phyloP scores from a whole-genome alignment of 2,329 filamentous ascomycete species.

The Ophidiomyces ophidiicola region DNA sequence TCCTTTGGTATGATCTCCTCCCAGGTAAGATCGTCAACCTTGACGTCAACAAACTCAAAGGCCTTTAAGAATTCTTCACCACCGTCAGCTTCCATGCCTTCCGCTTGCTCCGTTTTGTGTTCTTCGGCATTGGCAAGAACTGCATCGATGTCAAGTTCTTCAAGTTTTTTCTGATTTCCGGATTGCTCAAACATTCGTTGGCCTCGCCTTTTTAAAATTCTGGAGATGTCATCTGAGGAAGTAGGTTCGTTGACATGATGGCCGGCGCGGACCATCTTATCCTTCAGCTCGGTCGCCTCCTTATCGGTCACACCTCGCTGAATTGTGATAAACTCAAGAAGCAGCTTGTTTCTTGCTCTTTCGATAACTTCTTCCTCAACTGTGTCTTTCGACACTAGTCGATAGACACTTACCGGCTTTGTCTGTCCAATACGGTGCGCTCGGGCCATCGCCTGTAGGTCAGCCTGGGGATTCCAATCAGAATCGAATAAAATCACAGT shows the following conservation, averaged over 20 bases:
- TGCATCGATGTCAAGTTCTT: slow-evolving; percentile 88
- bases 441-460: slow-evolving; percentile 95
- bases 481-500: slow-evolving; percentile 92
- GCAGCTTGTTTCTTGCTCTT: slow-evolving; percentile 89
- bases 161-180: slow-evolving; percentile 88
- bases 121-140: slow-evolving; percentile 95
- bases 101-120: slow-evolving; percentile 88
- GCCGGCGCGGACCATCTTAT: slow-evolving; percentile 57
- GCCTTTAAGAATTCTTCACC: slow-evolving; percentile 89
- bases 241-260: slow-evolving; percentile 58
- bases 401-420: slow-evolving; percentile 88
- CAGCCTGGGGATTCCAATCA: slow-evolving; percentile 97
- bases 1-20: slow-evolving; percentile 96
- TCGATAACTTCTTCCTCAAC: slow-evolving; percentile 97
- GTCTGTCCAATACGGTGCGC: slow-evolving; percentile 97
- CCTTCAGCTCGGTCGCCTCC: slow-evolving; percentile 69
- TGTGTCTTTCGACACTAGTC: slow-evolving; percentile 92
- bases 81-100: slow-evolving; percentile 87
- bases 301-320: slow-evolving; percentile 95
- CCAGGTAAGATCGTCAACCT: slow-evolving; percentile 86
- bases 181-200: slow-evolving; percentile 99
- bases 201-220: slow-evolving; percentile 92
- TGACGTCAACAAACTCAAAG: slow-evolving; percentile 92
- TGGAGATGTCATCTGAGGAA: slow-evolving; percentile 87
- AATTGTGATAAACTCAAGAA: slow-evolving; percentile 94